Percentiles rank a stretch among this genome's conserved stretches.
phyloP scores from a whole-genome alignment of 2,329 filamentous ascomycete species.

The Fusarium poae region DNA sequence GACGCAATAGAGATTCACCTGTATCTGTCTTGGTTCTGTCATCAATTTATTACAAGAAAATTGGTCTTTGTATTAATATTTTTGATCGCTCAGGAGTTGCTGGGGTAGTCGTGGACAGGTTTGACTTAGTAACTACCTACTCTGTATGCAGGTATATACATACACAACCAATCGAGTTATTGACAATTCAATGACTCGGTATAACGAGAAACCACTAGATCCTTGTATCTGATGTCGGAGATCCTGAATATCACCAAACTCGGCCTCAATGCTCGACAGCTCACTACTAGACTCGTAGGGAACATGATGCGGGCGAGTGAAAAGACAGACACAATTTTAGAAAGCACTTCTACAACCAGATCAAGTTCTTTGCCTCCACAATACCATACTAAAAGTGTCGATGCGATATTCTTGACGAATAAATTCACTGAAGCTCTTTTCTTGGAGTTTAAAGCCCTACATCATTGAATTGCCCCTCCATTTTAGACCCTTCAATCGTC shows the following conservation, averaged over 20 bases:
- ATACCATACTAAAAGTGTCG: too few relatives aligned
- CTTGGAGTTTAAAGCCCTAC: slow-evolving; percentile 14
- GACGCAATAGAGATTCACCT: neutral
- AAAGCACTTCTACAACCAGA: neutral
- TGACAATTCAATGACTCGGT: neutral
- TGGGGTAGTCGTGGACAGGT: too few relatives aligned
- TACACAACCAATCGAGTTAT: too few relatives aligned
- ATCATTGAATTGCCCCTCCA: slow-evolving; percentile 26
- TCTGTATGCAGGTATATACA: too few relatives aligned
- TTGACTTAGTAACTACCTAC: too few relatives aligned
- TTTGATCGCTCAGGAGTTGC: neutral
- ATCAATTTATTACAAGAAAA: neutral
- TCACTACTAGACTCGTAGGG: neutral
- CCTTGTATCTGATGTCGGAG: neutral
- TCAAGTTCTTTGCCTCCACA: too few relatives aligned
- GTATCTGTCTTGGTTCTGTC: neutral
- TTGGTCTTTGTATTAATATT: slow-evolving; percentile 3
- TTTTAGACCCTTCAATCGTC: slow-evolving; percentile 17
- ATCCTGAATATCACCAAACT: neutral
- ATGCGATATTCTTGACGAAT: neutral
- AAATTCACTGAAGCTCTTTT: neutral
- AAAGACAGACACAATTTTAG: neutral
- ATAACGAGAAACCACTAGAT: neutral
- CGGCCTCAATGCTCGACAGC: neutral
- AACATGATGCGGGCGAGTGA: neutral